phyloP scores from a whole-genome alignment of 176 grass and related monocot genomes.

The Oryza brachyantha region DNA sequence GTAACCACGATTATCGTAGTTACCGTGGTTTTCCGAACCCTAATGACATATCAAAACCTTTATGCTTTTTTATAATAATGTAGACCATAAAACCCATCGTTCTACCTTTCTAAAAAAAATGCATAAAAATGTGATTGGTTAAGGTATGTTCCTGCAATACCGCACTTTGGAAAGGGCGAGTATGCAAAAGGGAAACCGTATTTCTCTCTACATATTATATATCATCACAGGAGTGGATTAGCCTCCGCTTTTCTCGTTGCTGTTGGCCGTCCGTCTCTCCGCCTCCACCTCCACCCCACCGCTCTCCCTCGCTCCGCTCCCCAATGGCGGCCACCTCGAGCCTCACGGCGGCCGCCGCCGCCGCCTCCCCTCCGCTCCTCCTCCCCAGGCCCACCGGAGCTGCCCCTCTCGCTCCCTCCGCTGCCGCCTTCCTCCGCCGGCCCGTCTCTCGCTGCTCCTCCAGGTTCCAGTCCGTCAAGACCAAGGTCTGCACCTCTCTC shows the following conservation, averaged over 20 bases:
- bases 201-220: no score
- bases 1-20: no score
- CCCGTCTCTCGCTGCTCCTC: slow-evolving; percentile 36
- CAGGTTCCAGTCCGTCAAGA: slow-evolving; percentile 43
- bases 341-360: slow-evolving; percentile 21
- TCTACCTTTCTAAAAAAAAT: no score
- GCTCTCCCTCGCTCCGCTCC: not conserved
- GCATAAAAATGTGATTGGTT: no score
- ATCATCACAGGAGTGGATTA: no score
- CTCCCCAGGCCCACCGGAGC: slow-evolving; percentile 21
- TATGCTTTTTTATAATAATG: no score
- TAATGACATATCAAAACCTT: no score
- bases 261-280: slow-evolving; percentile 28
- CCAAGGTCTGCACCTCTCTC: slow-evolving; percentile 40
- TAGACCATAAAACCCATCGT: no score
- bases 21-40: no score
- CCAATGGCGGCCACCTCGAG: slow-evolving; percentile 37
- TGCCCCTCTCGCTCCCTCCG: not conserved
- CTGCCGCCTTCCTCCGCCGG: slow-evolving; percentile 10
- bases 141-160: not conserved
- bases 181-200: not conserved
- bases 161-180: not conserved
- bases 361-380: not conserved
- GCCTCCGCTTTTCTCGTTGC: not conserved
- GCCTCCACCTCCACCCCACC: no score